Evolutionary conservation across 139 green algal genomes (phyloP), one percentile per base, ranked within the genome.

Genomic region (Edaphochlamys debaryana): DNA sequence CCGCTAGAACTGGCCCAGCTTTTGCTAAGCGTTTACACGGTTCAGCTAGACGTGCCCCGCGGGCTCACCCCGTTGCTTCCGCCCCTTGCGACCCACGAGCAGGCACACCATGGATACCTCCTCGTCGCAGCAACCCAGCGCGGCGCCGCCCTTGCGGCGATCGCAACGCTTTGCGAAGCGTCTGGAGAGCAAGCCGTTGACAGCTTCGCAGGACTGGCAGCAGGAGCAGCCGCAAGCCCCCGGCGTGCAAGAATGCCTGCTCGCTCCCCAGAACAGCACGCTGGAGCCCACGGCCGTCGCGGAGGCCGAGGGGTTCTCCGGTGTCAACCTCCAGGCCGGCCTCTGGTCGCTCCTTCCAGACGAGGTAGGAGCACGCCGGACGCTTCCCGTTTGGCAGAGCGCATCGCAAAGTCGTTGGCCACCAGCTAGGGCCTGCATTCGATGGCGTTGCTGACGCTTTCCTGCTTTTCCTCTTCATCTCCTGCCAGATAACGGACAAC

Each of bases 401-500:
- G n/a, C n/a, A n/a, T n/a, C n/a, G n/a, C n/a, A n/a, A n/a, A n/a
- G n/a, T n/a, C n/a, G n/a, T n/a, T n/a, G n/a, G n/a, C n/a, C n/a
- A 40, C 40, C 30, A 30, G 11, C 40, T 42, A 22, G 3, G 17
- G 36, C 27, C 17, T 79, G 34, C 29, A 73, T 23, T 79, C 71
- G 13, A 32, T 63, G 64, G 19, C 9, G 8, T 54, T 54, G 45
- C 45, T 54, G 45, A 54, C 45, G 45, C 45, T 54, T 22, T 54
- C 45, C 11, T 22, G 11, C 45, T 54, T 9, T 54, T 54, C 29
- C 25, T 52, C 36, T n/a, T n/a, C n/a, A n/a, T n/a, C n/a, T n/a
- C n/a, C n/a, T 0, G 69, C 80, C 88, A 96, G 88, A 45, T 93
- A 50, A 41, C 94, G 42, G 91, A 96, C 41, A 82, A 89, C 42